Conservation (phyloP, 1,284 basidiomycete genomes). For the Stygiomarasmius scandens region DNA sequence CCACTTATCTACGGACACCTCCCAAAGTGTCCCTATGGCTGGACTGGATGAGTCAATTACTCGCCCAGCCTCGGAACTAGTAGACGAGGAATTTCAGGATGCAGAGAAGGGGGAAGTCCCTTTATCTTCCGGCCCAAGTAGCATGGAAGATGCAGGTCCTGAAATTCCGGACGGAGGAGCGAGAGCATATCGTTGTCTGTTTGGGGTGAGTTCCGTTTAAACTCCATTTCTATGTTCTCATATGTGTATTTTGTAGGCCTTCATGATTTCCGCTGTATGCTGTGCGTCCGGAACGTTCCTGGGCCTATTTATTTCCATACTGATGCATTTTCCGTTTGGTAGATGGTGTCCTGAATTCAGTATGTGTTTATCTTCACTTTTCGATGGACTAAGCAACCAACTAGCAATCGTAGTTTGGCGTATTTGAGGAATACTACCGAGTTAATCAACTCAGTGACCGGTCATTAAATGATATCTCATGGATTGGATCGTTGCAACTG, state of each 20-base stretch:
- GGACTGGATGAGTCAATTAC: too few species aligned
- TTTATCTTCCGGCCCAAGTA: neutral
- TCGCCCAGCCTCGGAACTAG: too few species aligned
- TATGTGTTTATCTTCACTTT: slow-evolving; percentile 1
- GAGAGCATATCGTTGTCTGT: slow-evolving; percentile 20
- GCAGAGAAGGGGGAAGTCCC: neutral
- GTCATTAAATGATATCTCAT: slow-evolving; percentile 24
- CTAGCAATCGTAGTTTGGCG: slow-evolving; percentile 18
- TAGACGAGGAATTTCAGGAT: too few species aligned
- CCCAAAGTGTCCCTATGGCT: too few species aligned
- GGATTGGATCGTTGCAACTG: slow-evolving; percentile 25
- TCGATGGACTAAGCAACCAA: neutral
- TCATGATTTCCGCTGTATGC: slow-evolving; percentile 22
- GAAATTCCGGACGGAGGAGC: slow-evolving; percentile 19
- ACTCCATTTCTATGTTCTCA: neutral
- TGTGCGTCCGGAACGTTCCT: slow-evolving; percentile 13
- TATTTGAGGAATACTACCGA: slow-evolving; percentile 23
- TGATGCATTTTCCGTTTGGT: neutral
- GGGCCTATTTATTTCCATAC: neutral
- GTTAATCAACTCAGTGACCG: slow-evolving; percentile 19
- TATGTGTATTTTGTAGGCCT: slow-evolving; percentile 12
- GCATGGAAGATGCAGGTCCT: neutral
- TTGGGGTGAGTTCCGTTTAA: slow-evolving; percentile 17
- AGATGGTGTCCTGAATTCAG: slow-evolving; percentile 23
- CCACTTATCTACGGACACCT: too few species aligned